Evolutionary conservation across 192 early-diverging fungal genomes (phyloP).

Genomic region (Haplosporangium gracile): DNA sequence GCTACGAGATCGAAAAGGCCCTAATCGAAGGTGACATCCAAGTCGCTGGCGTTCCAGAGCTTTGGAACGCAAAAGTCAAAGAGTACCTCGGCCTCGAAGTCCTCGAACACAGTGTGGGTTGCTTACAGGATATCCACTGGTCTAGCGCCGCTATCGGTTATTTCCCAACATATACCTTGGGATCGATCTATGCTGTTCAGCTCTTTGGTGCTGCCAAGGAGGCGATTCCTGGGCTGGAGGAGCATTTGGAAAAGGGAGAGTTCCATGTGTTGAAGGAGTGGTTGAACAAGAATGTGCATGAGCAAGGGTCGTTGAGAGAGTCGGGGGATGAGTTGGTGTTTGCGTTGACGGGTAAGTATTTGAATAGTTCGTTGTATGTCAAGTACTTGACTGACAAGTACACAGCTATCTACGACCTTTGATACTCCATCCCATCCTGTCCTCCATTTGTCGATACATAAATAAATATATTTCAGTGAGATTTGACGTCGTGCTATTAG

Average conservation of each 20-base stretch:
- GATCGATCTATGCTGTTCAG: constrained; percentile 52
- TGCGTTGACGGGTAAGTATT: constrained; percentile 33
- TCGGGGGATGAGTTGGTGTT: constrained; percentile 53
- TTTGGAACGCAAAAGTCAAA: constrained; percentile 57
- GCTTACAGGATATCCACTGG: constrained; percentile 62
- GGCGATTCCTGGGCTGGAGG: constrained; percentile 44
- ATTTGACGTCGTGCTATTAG: too few species aligned
- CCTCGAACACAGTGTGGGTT: constrained; percentile 40
- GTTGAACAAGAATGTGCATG: constrained; percentile 56
- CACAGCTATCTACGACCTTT: constrained; percentile 52
- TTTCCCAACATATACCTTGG: constrained; percentile 59
- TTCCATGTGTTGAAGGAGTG: constrained; percentile 52
- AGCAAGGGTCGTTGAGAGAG: constrained; percentile 43
- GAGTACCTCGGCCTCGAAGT: constrained; percentile 58
- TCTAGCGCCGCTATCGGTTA: constrained; percentile 50
- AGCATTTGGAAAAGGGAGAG: constrained; percentile 53
- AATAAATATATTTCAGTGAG: too few species aligned
- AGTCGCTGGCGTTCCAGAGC: constrained; percentile 40
- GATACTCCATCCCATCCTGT: background rate
- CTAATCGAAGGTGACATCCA: constrained; percentile 46
- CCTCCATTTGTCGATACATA: too few species aligned
- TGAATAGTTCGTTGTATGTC: constrained; percentile 42
- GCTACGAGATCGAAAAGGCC: constrained; percentile 56
- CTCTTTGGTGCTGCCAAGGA: constrained; percentile 33
- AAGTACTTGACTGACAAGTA: constrained; percentile 55